Percentiles rank a stretch among this genome's conserved stretches.
Evolutionary conservation across 352 stramenopile species (phyloP).

Genomic region (Globisporangium acanthophoron): DNA sequence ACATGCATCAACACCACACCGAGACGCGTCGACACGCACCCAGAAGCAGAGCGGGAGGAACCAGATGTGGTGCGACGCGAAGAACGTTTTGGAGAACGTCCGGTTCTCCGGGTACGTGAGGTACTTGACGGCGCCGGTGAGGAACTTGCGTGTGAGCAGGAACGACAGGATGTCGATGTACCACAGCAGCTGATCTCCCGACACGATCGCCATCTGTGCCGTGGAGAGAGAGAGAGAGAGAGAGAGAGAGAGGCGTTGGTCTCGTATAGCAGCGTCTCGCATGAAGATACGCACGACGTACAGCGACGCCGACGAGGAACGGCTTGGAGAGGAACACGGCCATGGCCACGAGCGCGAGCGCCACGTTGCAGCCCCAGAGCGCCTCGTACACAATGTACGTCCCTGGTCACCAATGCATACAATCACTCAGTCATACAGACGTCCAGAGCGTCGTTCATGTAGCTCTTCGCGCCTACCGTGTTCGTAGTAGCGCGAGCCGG

Average conservation of each 20-base stretch:
- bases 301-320: slow-evolving; percentile 73
- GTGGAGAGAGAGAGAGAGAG: not conserved
- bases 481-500: slow-evolving; percentile 46
- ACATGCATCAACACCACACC: not conserved
- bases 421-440: not conserved
- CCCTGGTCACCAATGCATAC: slow-evolving; percentile 17
- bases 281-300: slow-evolving; percentile 14
- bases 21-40: slow-evolving; percentile 25
- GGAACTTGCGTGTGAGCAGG: slow-evolving; percentile 76
- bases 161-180: slow-evolving; percentile 84
- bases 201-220: slow-evolving; percentile 83
- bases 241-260: not conserved
- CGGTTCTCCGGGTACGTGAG: slow-evolving; percentile 79
- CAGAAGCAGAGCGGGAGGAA: slow-evolving; percentile 79
- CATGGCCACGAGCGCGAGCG: slow-evolving; percentile 59
- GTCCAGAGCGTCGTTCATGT: no score
- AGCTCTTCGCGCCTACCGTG: slow-evolving; percentile 31
- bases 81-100: slow-evolving; percentile 78
- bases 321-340: slow-evolving; percentile 71
- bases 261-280: no score
- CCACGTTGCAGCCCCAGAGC: slow-evolving; percentile 81
- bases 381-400: slow-evolving; percentile 78
- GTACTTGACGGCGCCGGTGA: slow-evolving; percentile 89
- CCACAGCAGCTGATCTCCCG: slow-evolving; percentile 92
- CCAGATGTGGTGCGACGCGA: slow-evolving; percentile 79